Base-by-base conservation (phyloP, 306 rosid species). In the Pyrus betulifolia region DNA sequence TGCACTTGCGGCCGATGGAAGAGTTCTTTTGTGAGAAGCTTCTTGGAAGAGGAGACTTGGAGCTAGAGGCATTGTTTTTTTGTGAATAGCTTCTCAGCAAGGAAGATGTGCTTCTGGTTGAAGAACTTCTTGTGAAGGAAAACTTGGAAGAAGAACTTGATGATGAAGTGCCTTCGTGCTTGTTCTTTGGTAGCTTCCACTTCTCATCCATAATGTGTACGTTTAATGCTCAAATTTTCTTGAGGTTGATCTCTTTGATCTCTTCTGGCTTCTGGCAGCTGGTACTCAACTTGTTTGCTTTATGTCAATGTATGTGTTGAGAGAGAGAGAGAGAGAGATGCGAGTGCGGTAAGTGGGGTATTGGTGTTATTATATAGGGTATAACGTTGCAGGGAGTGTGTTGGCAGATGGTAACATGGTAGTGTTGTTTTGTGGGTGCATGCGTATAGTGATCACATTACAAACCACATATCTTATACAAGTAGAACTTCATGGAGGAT, bases 171-270 rank as follows among this genome's bases (percentile, higher is more conserved):
- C 84, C 74, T 78, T 93, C 93, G 12, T 33, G 27, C 22, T 64
- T 21, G 75, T 89, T 93, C 89, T 91, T 93, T 42, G 97, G 81
- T 49, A 81, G 23, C 88, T 93, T 93, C 97, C 93, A 90, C 85
- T 87, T 93, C 74, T 88, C 97, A 66, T 86, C 98, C 98, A 93
- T 85, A 30, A 21, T 66, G 59, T 79, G 76, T 35, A 17, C 66
- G 23, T n/a, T 14, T 79, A 60, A 57, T 55, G 76, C 74, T 70
- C 18, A 58, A 74, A 28, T 33, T 33, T 11, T 42, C 17, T 18
- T 18, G 55, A 59, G 42, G 77, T 23, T 42, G 77, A 73, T 73
- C n/a, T 31, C 23, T 64, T 64, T 4, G 67, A 59, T 57, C 23
- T 31, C 44, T 66, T 35, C 58, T 55, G 23, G 30, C 31, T 18